Base-by-base conservation (phyloP, 2,329 filamentous ascomycete species). In the Teratosphaeriaceae sp. region DNA sequence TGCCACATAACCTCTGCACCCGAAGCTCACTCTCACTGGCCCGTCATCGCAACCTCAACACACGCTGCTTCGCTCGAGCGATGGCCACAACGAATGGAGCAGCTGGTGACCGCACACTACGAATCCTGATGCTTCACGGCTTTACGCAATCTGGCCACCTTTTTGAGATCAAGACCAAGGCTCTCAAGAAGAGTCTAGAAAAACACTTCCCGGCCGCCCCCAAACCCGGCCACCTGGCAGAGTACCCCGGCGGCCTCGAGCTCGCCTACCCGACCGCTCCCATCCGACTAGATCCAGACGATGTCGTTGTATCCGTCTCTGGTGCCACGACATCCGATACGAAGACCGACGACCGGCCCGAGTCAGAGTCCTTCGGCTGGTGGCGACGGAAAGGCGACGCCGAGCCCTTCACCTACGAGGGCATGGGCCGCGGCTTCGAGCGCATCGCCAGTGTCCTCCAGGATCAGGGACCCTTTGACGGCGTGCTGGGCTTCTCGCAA, bases 141-240 rank as follows among this genome's bases (percentile, higher is more conserved):
- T 96, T 82, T 76, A 95, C 90, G 6, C 90, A 97, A 72, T 94
- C 86, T 21, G 88, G 89, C 3, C 66, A 82, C 3, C 72, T 88
- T 50, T 96, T 96, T 76, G 83, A 80, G 62, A 78, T 83, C 64
- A 96, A 96, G 70, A 94, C 87, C 35, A 85, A 88, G 63, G 87
- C 87, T 9, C 73, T 96, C 1, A 80, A 88, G 56, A 95, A 96
- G 65, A 72, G 82, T 42, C 76, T 96, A 44, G 65, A 72, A 47
- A 95, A 94, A 60, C 69, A 79, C 21, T 84, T 96, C 50, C 75
- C 79, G 7, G 65, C 75, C 2, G 75, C 81, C 34, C 67, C 76
- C 43, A 69, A 71, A 53, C 62, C 78, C 1, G 59, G 60, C 23
- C 54, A 57, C 40, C 50, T 65, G 5, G 47, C 50, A 24, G 27